phyloP scores from a whole-genome alignment of 2,329 filamentous ascomycete species.

The Stemphylium beticola region DNA sequence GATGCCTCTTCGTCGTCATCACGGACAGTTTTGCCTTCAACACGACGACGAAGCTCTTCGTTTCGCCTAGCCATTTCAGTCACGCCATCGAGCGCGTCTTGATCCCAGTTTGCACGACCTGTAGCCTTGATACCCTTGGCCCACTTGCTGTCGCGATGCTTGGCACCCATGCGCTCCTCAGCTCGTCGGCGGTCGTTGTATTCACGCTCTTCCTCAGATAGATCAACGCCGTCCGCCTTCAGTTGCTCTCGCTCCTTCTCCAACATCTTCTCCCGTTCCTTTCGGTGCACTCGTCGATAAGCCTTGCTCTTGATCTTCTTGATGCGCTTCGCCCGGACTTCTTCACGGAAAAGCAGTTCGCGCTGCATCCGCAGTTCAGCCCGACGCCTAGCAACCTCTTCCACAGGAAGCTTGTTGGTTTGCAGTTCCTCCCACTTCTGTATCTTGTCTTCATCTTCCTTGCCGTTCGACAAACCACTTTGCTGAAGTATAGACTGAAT shows the following conservation, averaged over 20 bases:
- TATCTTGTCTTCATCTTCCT: slow-evolving; percentile 67
- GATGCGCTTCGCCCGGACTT: slow-evolving; percentile 86
- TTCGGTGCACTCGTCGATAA: slow-evolving; percentile 90
- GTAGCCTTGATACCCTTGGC: slow-evolving; percentile 82
- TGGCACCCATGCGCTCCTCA: slow-evolving; percentile 81
- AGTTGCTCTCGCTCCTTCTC: slow-evolving; percentile 64
- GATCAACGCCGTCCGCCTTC: slow-evolving; percentile 64
- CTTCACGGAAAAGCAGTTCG: slow-evolving; percentile 86
- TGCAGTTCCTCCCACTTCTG: slow-evolving; percentile 73
- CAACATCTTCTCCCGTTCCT: slow-evolving; percentile 68
- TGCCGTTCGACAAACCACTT: slow-evolving; percentile 74
- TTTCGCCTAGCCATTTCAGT: slow-evolving; percentile 82
- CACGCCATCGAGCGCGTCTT: slow-evolving; percentile 78
- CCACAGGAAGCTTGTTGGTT: slow-evolving; percentile 73
- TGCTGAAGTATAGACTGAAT: slow-evolving; percentile 90
- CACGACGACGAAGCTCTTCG: slow-evolving; percentile 79
- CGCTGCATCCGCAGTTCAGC: slow-evolving; percentile 79
- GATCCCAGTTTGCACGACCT: slow-evolving; percentile 85
- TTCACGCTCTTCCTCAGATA: slow-evolving; percentile 70
- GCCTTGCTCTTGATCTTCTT: slow-evolving; percentile 99
- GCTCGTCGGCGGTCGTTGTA: slow-evolving; percentile 76
- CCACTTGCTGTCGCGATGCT: slow-evolving; percentile 90
- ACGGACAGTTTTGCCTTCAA: slow-evolving; percentile 71
- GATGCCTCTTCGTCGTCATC: slow-evolving; percentile 58
- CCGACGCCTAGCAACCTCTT: slow-evolving; percentile 73